Percentiles rank a stretch among this genome's conserved stretches.
phyloP scores from a whole-genome alignment of 2,329 filamentous ascomycete genomes.

The Colletotrichum agaves region DNA sequence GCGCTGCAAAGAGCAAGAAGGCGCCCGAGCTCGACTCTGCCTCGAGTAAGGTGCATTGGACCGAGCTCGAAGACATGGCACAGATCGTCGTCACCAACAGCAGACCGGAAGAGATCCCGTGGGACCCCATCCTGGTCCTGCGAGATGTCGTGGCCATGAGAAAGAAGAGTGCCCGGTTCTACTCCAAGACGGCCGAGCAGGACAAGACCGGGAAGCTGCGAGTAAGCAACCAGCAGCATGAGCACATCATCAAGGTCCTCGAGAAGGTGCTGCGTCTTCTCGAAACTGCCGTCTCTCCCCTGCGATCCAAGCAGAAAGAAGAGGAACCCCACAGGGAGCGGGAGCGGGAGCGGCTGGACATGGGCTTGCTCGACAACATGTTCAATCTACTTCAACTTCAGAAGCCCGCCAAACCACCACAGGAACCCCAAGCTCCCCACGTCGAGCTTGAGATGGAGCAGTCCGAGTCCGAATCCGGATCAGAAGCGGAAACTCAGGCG shows the following conservation, averaged over 20 bases:
- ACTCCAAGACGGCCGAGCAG: neutral
- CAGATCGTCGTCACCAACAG: conserved; percentile 1
- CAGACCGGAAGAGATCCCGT: conserved; percentile 8
- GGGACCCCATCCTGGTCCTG: neutral
- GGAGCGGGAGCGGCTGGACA: neutral
- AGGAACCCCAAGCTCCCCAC: neutral
- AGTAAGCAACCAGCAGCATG: conserved; percentile 2
- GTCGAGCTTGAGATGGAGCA: neutral
- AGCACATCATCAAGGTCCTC: conserved; percentile 12
- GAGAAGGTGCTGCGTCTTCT: conserved; percentile 4
- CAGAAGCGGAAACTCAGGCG: neutral
- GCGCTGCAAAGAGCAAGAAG: neutral
- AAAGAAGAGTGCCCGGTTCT: conserved; percentile 12
- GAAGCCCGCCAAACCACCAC: neutral
- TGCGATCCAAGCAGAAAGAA: neutral
- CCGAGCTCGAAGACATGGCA: neutral
- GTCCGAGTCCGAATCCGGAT: neutral
- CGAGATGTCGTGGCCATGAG: neutral
- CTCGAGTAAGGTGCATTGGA: neutral
- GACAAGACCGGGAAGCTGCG: conserved; percentile 2
- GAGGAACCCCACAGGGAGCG: neutral
- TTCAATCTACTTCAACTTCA: neutral
- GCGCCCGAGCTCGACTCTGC: neutral
- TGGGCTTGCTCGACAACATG: neutral
- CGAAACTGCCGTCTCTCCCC: neutral